These are phyloP conservation scores for Penicillium canescens DNA, from an alignment of 495 filamentous ascomycete species.

Conservation along the genomic window DNA sequence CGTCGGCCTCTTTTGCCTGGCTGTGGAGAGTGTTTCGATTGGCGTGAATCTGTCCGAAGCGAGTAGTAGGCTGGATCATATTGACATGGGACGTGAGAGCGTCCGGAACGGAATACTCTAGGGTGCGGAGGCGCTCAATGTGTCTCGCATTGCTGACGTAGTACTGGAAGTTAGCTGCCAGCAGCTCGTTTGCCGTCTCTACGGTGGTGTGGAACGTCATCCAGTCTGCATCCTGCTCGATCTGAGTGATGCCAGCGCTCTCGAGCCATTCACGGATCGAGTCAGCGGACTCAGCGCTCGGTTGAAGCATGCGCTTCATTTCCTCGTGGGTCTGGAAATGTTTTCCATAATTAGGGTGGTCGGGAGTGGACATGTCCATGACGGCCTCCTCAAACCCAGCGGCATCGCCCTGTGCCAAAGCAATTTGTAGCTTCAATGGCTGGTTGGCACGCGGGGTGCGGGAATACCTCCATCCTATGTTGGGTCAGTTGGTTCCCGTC, in stretches of 20 bases:
- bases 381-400: slow-evolving; percentile 62
- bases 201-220: slow-evolving; percentile 58
- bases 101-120: slow-evolving; percentile 59
- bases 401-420: slow-evolving; percentile 57
- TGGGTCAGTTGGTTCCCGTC: not conserved
- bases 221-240: slow-evolving; percentile 60
- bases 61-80: slow-evolving; percentile 57
- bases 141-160: slow-evolving; percentile 44
- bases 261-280: slow-evolving; percentile 52
- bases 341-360: slow-evolving; percentile 57
- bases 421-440: slow-evolving; percentile 44
- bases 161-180: slow-evolving; percentile 58
- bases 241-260: slow-evolving; percentile 43
- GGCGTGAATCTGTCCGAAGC: slow-evolving; percentile 50
- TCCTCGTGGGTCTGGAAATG: slow-evolving; percentile 57
- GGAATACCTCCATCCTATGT: slow-evolving; percentile 40
- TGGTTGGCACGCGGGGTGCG: slow-evolving; percentile 30
- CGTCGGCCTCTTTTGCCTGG: slow-evolving; percentile 25
- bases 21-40: slow-evolving; percentile 34
- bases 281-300: slow-evolving; percentile 41
- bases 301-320: slow-evolving; percentile 53
- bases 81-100: slow-evolving; percentile 47
- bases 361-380: slow-evolving; percentile 60
- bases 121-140: slow-evolving; percentile 54
- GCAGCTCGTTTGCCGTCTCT: slow-evolving; percentile 51